Evolutionary conservation across 2,329 filamentous ascomycete genomes (phyloP).

Genomic region (Pseudogymnoascus sp.): DNA sequence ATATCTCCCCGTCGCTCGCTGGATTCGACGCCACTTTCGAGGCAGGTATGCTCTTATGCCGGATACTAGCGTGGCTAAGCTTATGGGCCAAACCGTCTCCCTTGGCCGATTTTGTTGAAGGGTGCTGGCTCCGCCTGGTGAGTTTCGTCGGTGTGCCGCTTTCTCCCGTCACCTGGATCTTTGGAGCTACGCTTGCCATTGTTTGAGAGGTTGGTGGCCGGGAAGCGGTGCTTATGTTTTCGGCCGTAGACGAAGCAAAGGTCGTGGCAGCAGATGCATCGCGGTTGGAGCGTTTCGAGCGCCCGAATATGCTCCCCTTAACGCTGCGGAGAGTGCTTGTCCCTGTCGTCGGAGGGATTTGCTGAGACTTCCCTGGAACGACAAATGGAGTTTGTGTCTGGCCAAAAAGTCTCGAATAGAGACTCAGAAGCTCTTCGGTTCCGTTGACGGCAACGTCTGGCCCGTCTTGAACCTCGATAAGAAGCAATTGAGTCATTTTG

Average conservation of each 20-base stretch:
- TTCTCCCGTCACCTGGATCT: slow-evolving; percentile 71
- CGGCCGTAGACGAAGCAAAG: slow-evolving; percentile 1
- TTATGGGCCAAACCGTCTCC: slow-evolving; percentile 32
- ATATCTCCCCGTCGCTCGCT: background rate
- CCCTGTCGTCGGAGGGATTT: slow-evolving; percentile 57
- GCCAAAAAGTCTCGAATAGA: slow-evolving; percentile 78
- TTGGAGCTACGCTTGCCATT: slow-evolving; percentile 37
- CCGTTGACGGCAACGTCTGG: slow-evolving; percentile 80
- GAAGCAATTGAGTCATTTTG: slow-evolving; percentile 85
- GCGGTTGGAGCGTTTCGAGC: slow-evolving; percentile 37
- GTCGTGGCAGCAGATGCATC: slow-evolving; percentile 31
- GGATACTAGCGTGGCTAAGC: slow-evolving; percentile 37
- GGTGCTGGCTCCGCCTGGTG: slow-evolving; percentile 27
- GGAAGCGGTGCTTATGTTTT: slow-evolving; percentile 13
- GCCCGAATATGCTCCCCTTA: slow-evolving; percentile 71
- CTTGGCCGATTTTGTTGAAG: slow-evolving; percentile 31
- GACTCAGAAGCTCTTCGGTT: slow-evolving; percentile 71
- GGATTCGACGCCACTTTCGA: background rate
- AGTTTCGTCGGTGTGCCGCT: slow-evolving; percentile 36
- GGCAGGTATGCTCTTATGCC: slow-evolving; percentile 43
- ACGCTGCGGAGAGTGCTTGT: slow-evolving; percentile 63
- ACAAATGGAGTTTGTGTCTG: slow-evolving; percentile 25
- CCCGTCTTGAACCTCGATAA: slow-evolving; percentile 77
- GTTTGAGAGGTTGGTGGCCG: slow-evolving; percentile 27
- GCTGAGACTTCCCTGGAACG: slow-evolving; percentile 32